Evolutionary conservation across 1,139 yeast species (phyloP).

Genomic region (Yamadazyma atlantica): DNA sequence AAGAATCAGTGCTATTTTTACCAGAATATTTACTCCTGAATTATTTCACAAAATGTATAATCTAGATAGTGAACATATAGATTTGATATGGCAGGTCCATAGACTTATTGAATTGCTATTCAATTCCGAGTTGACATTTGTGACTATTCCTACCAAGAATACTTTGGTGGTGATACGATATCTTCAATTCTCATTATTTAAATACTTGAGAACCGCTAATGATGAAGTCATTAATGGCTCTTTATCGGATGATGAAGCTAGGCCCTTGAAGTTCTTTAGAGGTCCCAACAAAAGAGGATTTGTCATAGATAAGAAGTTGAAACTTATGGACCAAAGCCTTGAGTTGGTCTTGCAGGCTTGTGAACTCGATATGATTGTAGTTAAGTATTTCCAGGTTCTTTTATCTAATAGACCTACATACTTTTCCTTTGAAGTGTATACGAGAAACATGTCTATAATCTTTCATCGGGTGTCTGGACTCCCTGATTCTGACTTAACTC

Average conservation of each 20-base stretch:
- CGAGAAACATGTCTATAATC: slow-evolving; percentile 4
- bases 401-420: slow-evolving; percentile 8
- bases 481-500: no score
- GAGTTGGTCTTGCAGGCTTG: slow-evolving; percentile 8
- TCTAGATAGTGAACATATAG: slow-evolving; percentile 10
- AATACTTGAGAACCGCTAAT: slow-evolving; percentile 7
- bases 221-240: slow-evolving; percentile 6
- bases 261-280: slow-evolving; percentile 15
- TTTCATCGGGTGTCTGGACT: slow-evolving; percentile 1
- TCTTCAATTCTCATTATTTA: slow-evolving; percentile 13
- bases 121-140: neutral
- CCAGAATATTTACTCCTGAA: slow-evolving; percentile 6
- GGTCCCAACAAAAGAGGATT: slow-evolving; percentile 9
- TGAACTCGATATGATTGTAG: slow-evolving; percentile 5
- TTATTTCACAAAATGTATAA: slow-evolving; percentile 8
- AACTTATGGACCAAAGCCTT: slow-evolving; percentile 6
- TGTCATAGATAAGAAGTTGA: slow-evolving; percentile 10
- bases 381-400: slow-evolving; percentile 6
- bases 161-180: slow-evolving; percentile 7
- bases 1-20: slow-evolving; percentile 5
- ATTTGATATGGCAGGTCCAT: slow-evolving; percentile 13
- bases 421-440: slow-evolving; percentile 13
- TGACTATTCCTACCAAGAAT: slow-evolving; percentile 5
- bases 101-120: slow-evolving; percentile 9
- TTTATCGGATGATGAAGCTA: slow-evolving; percentile 3